phyloP scores from a whole-genome alignment of 2,329 filamentous ascomycete genomes.

The Plectosphaerella cucumerina region DNA sequence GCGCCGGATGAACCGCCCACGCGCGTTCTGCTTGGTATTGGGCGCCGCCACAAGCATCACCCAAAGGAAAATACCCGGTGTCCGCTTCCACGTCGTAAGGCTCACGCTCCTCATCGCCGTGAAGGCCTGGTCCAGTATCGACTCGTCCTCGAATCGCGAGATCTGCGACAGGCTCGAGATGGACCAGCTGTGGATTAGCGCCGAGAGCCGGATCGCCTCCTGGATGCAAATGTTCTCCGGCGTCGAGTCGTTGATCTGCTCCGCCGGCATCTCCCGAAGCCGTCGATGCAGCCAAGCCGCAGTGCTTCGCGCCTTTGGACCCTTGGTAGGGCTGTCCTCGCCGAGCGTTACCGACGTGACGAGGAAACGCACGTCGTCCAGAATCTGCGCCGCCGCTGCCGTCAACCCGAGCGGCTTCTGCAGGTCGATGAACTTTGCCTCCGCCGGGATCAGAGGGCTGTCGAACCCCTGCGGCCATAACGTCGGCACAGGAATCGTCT shows the following conservation, averaged over 20 bases:
- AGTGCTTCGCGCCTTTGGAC: slow-evolving; percentile 15
- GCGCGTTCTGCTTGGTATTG: slow-evolving; percentile 15
- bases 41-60: slow-evolving; percentile 21
- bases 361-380: slow-evolving; percentile 23
- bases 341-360: slow-evolving; percentile 15
- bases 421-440: slow-evolving; percentile 12
- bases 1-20: slow-evolving; percentile 22
- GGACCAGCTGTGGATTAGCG: slow-evolving; percentile 19
- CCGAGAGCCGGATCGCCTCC: slow-evolving; percentile 17
- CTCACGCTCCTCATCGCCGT: slow-evolving; percentile 17
- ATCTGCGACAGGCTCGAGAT: slow-evolving; percentile 18
- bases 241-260: neutral
- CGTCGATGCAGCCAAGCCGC: slow-evolving; percentile 17
- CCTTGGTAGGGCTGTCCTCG: neutral
- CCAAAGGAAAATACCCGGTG: slow-evolving; percentile 26
- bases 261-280: slow-evolving; percentile 5
- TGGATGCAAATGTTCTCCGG: slow-evolving; percentile 11
- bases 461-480: slow-evolving; percentile 17
- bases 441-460: slow-evolving; percentile 17
- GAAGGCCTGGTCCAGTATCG: slow-evolving; percentile 16
- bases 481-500: slow-evolving; percentile 8
- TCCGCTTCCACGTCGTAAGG: slow-evolving; percentile 21
- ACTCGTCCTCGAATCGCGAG: slow-evolving; percentile 16
- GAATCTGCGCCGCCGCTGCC: slow-evolving; percentile 14
- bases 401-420: slow-evolving; percentile 10